phyloP scores from a whole-genome alignment of 192 early-diverging fungal species.

The Lobosporangium transversale region DNA sequence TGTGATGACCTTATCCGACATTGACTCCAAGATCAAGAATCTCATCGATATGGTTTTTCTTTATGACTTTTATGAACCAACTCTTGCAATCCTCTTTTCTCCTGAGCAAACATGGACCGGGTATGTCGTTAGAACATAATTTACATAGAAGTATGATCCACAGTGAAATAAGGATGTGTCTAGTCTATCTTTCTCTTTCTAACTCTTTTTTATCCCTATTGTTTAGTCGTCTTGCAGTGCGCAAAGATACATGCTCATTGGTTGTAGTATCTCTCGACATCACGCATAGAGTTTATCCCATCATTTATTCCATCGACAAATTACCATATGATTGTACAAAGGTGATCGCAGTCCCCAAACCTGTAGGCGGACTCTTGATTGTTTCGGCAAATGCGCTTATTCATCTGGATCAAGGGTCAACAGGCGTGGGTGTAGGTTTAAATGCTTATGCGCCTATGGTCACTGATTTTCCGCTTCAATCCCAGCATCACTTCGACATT shows the following conservation, averaged over 20 bases:
- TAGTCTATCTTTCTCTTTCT: conserved; percentile 2
- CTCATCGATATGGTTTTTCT: conserved; percentile 93
- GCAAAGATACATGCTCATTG: conserved; percentile 78
- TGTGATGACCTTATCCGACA: conserved; percentile 71
- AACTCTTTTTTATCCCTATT: too few species aligned
- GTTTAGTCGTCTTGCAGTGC: conserved; percentile 67
- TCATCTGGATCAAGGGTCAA: conserved; percentile 85
- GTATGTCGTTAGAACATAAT: conserved; percentile 45
- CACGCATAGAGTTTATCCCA: conserved; percentile 76
- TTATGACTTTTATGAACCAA: conserved; percentile 91
- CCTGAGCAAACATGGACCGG: conserved; percentile 89
- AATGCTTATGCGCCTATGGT: conserved; percentile 72
- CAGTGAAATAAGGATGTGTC: not conserved
- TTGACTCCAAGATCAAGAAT: conserved; percentile 72
- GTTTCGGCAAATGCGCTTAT: conserved; percentile 83
- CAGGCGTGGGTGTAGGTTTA: conserved; percentile 78
- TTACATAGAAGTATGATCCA: too few species aligned
- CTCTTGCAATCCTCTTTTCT: conserved; percentile 93
- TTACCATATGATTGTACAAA: conserved; percentile 86
- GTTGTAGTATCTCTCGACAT: conserved; percentile 90
- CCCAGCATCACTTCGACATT: conserved; percentile 68
- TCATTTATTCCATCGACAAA: conserved; percentile 78
- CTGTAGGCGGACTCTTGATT: conserved; percentile 88
- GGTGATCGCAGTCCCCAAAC: conserved; percentile 79
- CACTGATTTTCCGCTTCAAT: conserved; percentile 60